phyloP scores from a whole-genome alignment of 352 stramenopile genomes.

The Phytophthora tubulina region DNA sequence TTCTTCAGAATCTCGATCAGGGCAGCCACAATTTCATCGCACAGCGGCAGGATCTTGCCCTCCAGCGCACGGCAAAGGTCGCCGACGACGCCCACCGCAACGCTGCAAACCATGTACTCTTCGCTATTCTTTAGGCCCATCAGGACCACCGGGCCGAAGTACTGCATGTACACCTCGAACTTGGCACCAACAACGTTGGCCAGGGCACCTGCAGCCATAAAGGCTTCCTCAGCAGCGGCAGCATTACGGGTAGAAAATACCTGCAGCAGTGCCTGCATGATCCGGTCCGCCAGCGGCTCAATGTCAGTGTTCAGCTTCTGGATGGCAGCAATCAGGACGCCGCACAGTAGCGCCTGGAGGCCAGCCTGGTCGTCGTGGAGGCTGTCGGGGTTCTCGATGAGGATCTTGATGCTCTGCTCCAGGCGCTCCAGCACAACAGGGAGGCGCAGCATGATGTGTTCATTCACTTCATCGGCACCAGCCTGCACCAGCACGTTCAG shows the following conservation, averaged over 20 bases:
- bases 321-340: slow-evolving; percentile 93
- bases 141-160: slow-evolving; percentile 93
- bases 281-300: slow-evolving; percentile 89
- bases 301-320: slow-evolving; percentile 94
- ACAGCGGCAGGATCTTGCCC: slow-evolving; percentile 92
- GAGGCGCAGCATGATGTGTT: slow-evolving; percentile 85
- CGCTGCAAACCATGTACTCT: slow-evolving; percentile 97
- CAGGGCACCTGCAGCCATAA: slow-evolving; percentile 94
- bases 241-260: slow-evolving; percentile 95
- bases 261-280: slow-evolving; percentile 96
- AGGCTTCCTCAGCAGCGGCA: slow-evolving; percentile 95
- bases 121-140: slow-evolving; percentile 95
- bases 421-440: slow-evolving; percentile 83
- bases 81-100: slow-evolving; percentile 95
- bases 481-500: slow-evolving; percentile 95
- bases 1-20: slow-evolving; percentile 97
- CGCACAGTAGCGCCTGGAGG: slow-evolving; percentile 89
- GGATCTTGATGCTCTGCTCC: slow-evolving; percentile 69
- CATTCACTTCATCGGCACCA: slow-evolving; percentile 75
- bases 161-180: slow-evolving; percentile 97
- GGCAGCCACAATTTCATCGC: slow-evolving; percentile 94
- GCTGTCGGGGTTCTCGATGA: slow-evolving; percentile 80
- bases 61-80: slow-evolving; percentile 96
- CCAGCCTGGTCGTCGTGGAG: slow-evolving; percentile 80
- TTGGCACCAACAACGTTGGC: slow-evolving; percentile 94